These are phyloP conservation scores for Phytopythium litorale DNA, from an alignment of 352 stramenopile genomes.

Conservation along the genomic window DNA sequence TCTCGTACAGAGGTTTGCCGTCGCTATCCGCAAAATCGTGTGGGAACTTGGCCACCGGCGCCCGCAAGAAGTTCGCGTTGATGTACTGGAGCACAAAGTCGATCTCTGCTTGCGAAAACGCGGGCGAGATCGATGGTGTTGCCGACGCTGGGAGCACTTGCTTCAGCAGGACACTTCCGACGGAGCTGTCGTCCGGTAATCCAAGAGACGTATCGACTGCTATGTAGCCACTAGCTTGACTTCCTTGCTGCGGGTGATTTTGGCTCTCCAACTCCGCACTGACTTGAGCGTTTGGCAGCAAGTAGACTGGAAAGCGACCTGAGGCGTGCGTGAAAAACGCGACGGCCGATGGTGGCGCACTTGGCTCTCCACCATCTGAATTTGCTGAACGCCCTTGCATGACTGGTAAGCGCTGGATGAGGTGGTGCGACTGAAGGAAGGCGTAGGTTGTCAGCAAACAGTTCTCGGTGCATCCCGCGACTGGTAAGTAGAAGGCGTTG, in stretches of 20 bases:
- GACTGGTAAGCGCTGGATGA: neutral
- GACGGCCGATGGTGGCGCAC: constrained; percentile 1
- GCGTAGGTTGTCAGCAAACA: constrained; percentile 89
- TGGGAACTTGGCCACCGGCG: constrained; percentile 65
- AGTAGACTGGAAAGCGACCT: constrained; percentile 54
- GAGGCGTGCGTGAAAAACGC: constrained; percentile 48
- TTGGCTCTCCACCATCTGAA: no score
- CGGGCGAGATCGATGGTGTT: neutral
- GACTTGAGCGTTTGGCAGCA: constrained; percentile 41
- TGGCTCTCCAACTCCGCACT: constrained; percentile 36
- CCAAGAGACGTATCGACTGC: constrained; percentile 36
- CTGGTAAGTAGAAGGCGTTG: constrained; percentile 77
- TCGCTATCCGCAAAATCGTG: constrained; percentile 68
- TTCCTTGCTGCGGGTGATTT: constrained; percentile 11
- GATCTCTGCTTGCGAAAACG: constrained; percentile 42
- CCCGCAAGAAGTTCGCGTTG: constrained; percentile 77
- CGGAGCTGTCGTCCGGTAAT: constrained; percentile 8
- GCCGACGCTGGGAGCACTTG: neutral
- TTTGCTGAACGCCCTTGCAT: neutral
- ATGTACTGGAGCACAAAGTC: constrained; percentile 82
- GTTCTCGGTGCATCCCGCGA: constrained; percentile 89
- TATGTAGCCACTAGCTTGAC: constrained; percentile 32
- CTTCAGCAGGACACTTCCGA: constrained; percentile 1
- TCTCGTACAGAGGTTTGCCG: constrained; percentile 83
- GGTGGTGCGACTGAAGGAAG: constrained; percentile 54